These are phyloP conservation scores for Sequoiadendron giganteum DNA, from an alignment of 75 land plant species.

Conservation along the genomic window DNA sequence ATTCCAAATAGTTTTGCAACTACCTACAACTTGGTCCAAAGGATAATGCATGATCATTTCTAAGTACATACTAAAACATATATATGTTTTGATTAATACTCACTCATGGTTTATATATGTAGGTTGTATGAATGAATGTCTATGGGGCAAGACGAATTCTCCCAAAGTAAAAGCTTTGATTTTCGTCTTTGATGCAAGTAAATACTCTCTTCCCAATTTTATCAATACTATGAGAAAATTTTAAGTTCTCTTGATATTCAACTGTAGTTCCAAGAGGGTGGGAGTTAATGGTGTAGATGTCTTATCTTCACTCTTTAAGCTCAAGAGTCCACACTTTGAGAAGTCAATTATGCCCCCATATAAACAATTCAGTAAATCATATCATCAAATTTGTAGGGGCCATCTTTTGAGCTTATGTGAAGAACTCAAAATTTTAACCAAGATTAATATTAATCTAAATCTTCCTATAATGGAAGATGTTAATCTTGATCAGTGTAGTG, in stretches of 20 bases:
- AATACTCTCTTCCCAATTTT: conserved; percentile 51
- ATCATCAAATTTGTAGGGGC: conserved; percentile 24
- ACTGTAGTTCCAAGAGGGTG: conserved; percentile 15
- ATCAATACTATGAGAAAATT: conserved; percentile 42
- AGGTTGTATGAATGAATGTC: conserved; percentile 52
- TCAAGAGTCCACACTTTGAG: conserved; percentile 52
- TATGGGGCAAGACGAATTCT: conserved; percentile 47
- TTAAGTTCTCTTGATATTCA: conserved; percentile 37
- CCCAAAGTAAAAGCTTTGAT: conserved; percentile 61
- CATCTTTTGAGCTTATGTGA: conserved; percentile 48
- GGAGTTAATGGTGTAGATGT: conserved; percentile 19
- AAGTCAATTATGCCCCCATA: conserved; percentile 30
- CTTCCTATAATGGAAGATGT: conserved; percentile 51
- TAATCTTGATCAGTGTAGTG: conserved; percentile 46
- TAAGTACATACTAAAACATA: neutral
- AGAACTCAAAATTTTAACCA: conserved; percentile 10
- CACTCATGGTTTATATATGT: neutral
- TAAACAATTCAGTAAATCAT: conserved; percentile 9
- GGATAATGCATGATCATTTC: neutral
- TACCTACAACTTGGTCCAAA: too few relatives aligned
- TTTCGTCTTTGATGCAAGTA: conserved; percentile 36
- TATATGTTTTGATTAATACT: neutral
- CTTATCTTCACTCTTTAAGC: conserved; percentile 24
- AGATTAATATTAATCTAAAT: conserved; percentile 1
- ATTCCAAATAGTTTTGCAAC: neutral